phyloP scores from a whole-genome alignment of 225 moss, liverwort and hornwort genomes.

The Sphagnum contortum region DNA sequence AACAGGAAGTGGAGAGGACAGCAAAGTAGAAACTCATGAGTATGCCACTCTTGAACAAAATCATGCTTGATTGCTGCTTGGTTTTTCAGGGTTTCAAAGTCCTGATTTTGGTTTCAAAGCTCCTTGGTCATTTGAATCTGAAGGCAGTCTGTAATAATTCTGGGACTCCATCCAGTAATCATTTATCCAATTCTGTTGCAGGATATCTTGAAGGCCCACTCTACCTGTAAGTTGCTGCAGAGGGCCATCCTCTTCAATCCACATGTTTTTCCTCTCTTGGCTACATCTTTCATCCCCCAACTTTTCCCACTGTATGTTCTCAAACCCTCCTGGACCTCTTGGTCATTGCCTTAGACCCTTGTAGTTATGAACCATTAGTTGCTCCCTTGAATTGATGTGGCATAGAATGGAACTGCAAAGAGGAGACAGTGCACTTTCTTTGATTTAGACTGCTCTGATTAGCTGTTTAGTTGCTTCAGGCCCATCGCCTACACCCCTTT shows the following conservation, averaged over 20 bases:
- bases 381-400: constrained; percentile 18
- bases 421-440: constrained; percentile 52
- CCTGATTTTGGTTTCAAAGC: constrained; percentile 33
- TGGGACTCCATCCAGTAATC: constrained; percentile 43
- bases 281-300: background rate
- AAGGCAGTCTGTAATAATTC: constrained; percentile 69
- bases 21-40: constrained; percentile 64
- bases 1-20: constrained; percentile 25
- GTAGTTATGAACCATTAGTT: constrained; percentile 26
- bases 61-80: constrained; percentile 29
- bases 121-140: constrained; percentile 41
- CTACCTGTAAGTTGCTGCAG: constrained; percentile 73
- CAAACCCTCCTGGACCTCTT: background rate
- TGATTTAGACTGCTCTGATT: constrained; percentile 30
- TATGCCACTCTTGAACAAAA: constrained; percentile 24
- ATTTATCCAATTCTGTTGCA: constrained; percentile 38
- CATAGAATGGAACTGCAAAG: constrained; percentile 34
- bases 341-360: constrained; percentile 9
- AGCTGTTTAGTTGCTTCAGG: constrained; percentile 38
- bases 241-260: constrained; percentile 10
- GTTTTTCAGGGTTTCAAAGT: constrained; percentile 37
- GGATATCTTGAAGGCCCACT: constrained; percentile 51
- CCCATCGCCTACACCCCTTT: constrained; percentile 20
- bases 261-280: constrained; percentile 11
- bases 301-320: constrained; percentile 13